Base-by-base conservation (phyloP, 2,329 filamentous ascomycete genomes). In the Aspergillus ibericus region DNA sequence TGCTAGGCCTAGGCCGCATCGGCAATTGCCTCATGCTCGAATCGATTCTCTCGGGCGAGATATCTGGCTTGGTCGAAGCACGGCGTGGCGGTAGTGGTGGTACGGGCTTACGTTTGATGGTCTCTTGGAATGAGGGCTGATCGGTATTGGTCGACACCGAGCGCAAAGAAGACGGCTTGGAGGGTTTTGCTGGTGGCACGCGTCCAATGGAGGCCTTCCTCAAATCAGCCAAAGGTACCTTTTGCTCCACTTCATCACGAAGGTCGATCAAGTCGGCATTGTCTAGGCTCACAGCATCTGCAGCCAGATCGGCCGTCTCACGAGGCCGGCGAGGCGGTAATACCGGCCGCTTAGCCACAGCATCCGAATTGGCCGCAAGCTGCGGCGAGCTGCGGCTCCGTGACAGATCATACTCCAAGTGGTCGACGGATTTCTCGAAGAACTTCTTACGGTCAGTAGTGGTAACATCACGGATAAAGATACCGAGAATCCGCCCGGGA, bases 401-500 rank as follows among this genome's bases (percentile, higher is more conserved):
- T 40, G 59, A 44, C n/a, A 63, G 22, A 6, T 51, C 56, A 10
- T 53, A 42, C 40, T 74, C 70, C 16, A 74, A 56, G 38, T 70
- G 73, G 63, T 63, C 75, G 71, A 80, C 70, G 0, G 84, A 82
- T 13, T 86, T 82, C 63, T 96, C 91, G 69, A 97, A 97, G 72
- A 95, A 98, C 0, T 85, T 85, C 12, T 85, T 81, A 48, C 80
- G 81, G 36, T 90, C 84, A 0, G 89, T 84, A 0, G 92, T 96
- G 0, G 95, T 99, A 20, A 99, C 91, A 74, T 99, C 95, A 56
- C 96, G 85, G 63, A 99, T 98, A 74, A 98, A 98, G 6, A 99
- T 86, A 0, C 88, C 95, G 29, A 92, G 79, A 2, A 99, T 87
- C 27, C 91, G 85, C 0, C 90, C 90, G 0, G 93, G 93, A 66